Conservation (phyloP, 2,329 filamentous ascomycete species). For the Hymenoscyphus repandus region DNA sequence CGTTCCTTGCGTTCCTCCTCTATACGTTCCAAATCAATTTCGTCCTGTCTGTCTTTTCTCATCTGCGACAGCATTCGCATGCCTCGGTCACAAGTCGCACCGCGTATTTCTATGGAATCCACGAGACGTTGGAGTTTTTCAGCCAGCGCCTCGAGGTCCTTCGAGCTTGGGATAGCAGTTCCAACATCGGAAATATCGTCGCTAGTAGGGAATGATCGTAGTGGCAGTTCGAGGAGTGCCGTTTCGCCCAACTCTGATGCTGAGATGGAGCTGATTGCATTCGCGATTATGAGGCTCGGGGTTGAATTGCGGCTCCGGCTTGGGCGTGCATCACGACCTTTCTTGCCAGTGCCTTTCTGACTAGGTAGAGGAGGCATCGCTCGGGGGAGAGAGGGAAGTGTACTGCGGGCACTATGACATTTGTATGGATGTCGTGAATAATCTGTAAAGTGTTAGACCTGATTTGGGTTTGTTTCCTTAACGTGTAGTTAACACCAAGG, state of each 20-base stretch:
- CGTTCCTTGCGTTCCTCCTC: conserved; percentile 39
- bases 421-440: neutral
- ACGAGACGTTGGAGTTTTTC: conserved; percentile 58
- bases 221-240: conserved; percentile 61
- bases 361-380: conserved; percentile 53
- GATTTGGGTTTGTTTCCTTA: too few species aligned
- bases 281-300: conserved; percentile 43
- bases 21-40: conserved; percentile 40
- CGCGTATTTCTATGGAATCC: conserved; percentile 62
- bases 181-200: conserved; percentile 66
- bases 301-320: conserved; percentile 76
- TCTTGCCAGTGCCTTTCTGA: conserved; percentile 62
- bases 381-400: neutral
- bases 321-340: conserved; percentile 55
- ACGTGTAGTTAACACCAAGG: too few species aligned
- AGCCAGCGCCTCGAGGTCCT: conserved; percentile 58
- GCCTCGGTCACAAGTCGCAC: conserved; percentile 63
- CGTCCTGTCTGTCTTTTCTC: conserved; percentile 57
- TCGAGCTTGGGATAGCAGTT: conserved; percentile 57
- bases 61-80: conserved; percentile 65
- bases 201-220: conserved; percentile 55
- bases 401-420: neutral
- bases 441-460: neutral
- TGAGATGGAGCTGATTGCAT: conserved; percentile 34
- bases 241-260: conserved; percentile 48